Base-by-base conservation (phyloP, 768 basidiomycete genomes). In the Mycena galopus region DNA sequence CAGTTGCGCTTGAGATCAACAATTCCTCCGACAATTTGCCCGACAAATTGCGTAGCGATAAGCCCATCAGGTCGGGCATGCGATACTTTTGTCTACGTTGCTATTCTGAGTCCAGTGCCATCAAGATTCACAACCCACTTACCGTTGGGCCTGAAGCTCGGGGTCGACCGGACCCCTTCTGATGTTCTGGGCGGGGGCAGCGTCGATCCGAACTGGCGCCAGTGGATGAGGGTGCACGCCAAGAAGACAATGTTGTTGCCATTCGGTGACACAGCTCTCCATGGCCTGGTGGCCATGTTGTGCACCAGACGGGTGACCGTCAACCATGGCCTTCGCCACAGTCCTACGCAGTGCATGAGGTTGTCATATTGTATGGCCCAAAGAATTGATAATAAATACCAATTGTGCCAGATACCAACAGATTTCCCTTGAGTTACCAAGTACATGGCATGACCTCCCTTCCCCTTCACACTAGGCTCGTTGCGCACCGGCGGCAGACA, bases 191-290 rank as follows among this genome's bases (percentile, higher is more conserved):
- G 50, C 10, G 10, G n/a, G n/a, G n/a, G n/a, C n/a, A n/a, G 3
- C 23, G 3, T 6, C 9, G 23, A 3, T 6, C 16, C 19, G 19
- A 8, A 17, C 19, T 39, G 56, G 65, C 5, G 27, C 65, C 4
- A 14, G 5, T 3, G 42, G 57, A 21, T 67, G 66, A 2, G 66
- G 56, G 57, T 67, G 66, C 8, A 50, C 29, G 2, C 66, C 66
- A 0, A 67, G 16, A 2, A 7, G 10, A 19, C 66, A 67, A 21
- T 67, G 66, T n/a, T 23, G 32, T 29, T 67, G 66, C 66, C 66
- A 67, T 27, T 67, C 66, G 19, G 44, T 21, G 3, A 59, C 58
- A 25, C 58, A 59, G 35, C 14, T 37, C 16, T 59, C 23, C 23
- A 39, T 14, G 33, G 58, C 17, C 12, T 27, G 12, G 37, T 59